phyloP scores from a whole-genome alignment of 1,284 basidiomycete species.

The Prillingera fragicola region DNA sequence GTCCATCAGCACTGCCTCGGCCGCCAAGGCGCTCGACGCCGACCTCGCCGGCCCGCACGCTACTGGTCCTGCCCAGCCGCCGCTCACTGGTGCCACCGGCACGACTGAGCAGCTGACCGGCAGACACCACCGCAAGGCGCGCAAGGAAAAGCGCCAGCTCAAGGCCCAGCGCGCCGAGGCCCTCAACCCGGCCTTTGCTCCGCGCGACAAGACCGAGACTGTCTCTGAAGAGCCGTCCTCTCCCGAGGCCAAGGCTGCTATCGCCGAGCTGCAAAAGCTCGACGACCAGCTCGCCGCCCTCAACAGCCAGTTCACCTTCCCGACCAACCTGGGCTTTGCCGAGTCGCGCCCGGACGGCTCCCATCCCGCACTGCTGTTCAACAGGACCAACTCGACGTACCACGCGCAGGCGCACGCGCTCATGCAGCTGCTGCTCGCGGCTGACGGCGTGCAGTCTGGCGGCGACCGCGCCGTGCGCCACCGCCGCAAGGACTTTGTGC shows the following conservation, averaged over 20 bases:
- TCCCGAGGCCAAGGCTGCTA: constrained; percentile 15
- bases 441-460: constrained; percentile 63
- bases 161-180: background rate
- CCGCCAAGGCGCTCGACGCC: background rate
- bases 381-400: constrained; percentile 55
- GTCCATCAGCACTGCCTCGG: background rate
- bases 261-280: constrained; percentile 29
- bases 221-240: constrained; percentile 8
- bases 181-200: background rate
- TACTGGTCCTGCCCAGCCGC: too few relatives aligned
- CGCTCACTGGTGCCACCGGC: too few relatives aligned
- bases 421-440: constrained; percentile 57
- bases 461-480: constrained; percentile 58
- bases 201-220: background rate
- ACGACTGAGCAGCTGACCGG: too few relatives aligned
- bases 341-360: constrained; percentile 13
- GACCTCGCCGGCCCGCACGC: too few relatives aligned
- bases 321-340: constrained; percentile 33
- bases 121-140: too few relatives aligned
- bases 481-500: constrained; percentile 58
- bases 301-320: constrained; percentile 34
- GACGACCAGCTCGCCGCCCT: constrained; percentile 25
- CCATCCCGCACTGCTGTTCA: constrained; percentile 50
- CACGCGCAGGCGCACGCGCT: constrained; percentile 59
- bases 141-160: background rate